Base-by-base conservation (phyloP, 148 eudicot species). In the Fagopyrum esculentum region DNA sequence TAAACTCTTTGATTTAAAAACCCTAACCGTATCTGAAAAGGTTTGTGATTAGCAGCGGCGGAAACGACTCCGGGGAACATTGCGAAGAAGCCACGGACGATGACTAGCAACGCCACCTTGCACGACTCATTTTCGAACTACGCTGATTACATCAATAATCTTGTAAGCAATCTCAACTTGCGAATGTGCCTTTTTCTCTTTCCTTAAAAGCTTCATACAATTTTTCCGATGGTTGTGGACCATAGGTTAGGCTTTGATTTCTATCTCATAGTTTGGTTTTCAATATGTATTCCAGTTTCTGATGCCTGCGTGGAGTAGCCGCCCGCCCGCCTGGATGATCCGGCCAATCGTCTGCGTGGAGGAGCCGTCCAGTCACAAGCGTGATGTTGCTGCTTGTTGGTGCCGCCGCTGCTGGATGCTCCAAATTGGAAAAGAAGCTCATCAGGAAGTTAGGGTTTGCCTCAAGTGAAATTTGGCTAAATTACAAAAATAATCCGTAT, bases 71-170 rank as follows among this genome's bases (percentile, higher is more conserved):
- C 84, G 79, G 84, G 80, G 61, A 82, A 78, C 77, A 78, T 86
- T 52, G 87, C 89, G 3, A 92, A 88, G 81, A 95, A 82, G 83
- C 89, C 91, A 6, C 81, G 89, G 77, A 83, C 78, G 79, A 85
- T 90, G 84, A 52, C 83, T 4, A 79, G 89, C 46, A 83, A 83
- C 63, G 76, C 89, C 29, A 86, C 87, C 48, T 75, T 89, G 85
- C 79, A 78, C 71, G 86, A 87, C 26, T 82, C 87, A 54, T 95
- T 95, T 75, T 48, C 81, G 69, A 71, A 84, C 8, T 94, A 91
- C 77, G 88, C 97, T 29, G 88, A 86, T 5, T 89, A 88, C 78
- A 89, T 94, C 74, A 92, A 94, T 81, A 77, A 84, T 68, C 88
- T 94, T 30, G 98, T 94, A 78, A 55, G 80, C 59, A 51, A 47